phyloP scores from a whole-genome alignment of 768 basidiomycete genomes.

The Hortiboletus campestris region DNA sequence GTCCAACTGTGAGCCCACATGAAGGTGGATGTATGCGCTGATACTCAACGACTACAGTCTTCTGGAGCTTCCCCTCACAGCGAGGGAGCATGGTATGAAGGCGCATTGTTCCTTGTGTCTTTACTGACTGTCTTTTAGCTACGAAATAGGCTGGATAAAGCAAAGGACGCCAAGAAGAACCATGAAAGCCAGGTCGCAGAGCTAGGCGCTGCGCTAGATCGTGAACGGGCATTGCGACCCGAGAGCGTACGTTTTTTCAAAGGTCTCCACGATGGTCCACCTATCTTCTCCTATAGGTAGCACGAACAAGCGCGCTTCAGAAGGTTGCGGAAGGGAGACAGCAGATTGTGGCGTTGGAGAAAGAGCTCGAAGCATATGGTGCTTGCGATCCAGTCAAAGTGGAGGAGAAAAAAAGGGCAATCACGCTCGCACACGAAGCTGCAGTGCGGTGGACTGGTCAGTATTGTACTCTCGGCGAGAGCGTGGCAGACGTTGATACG shows the following conservation, averaged over 20 bases:
- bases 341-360: conserved; percentile 50
- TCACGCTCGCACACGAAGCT: conserved; percentile 78
- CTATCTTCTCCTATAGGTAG: conserved; percentile 41
- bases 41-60: conserved; percentile 51
- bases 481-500: neutral
- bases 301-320: conserved; percentile 52
- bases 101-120: neutral
- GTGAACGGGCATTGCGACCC: conserved; percentile 52
- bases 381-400: conserved; percentile 82
- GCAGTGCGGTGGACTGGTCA: conserved; percentile 86
- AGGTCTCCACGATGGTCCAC: neutral
- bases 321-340: conserved; percentile 48
- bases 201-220: conserved; percentile 43
- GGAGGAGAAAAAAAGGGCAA: conserved; percentile 71
- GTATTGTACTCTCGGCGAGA: conserved; percentile 20
- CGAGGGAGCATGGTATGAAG: conserved; percentile 66
- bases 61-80: conserved; percentile 95
- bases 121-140: conserved; percentile 39
- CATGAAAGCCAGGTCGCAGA: conserved; percentile 51
- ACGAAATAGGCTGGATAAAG: conserved; percentile 51
- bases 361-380: conserved; percentile 75
- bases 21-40: conserved; percentile 22
- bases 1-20: conserved; percentile 71
- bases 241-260: conserved; percentile 54
- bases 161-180: conserved; percentile 44